Conservation (phyloP, 208 protist species). For the Acanthamoeba quina region DNA sequence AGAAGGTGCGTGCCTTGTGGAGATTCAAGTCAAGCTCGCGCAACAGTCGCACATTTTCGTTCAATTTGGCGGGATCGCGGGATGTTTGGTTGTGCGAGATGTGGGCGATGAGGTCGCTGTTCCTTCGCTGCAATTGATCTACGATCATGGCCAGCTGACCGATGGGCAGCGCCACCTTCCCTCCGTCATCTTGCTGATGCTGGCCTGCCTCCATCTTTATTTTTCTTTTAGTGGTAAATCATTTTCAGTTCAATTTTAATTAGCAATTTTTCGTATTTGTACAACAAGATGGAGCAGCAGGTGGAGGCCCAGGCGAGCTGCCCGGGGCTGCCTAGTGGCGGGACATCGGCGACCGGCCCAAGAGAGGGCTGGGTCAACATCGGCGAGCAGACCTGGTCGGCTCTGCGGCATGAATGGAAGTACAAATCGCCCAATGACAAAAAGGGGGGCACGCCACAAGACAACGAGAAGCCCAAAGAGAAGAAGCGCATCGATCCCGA, state of each 20-base stretch:
- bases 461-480: background rate
- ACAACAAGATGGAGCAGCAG: background rate
- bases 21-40: background rate
- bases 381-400: constrained; percentile 71
- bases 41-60: constrained; percentile 16
- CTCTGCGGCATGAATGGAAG: constrained; percentile 71
- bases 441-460: background rate
- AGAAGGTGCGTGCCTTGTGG: background rate
- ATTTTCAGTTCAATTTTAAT: background rate
- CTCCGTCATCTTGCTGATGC: background rate
- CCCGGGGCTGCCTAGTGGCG: background rate
- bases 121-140: constrained; percentile 37
- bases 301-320: background rate
- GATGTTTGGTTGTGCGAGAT: background rate
- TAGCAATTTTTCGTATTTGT: background rate
- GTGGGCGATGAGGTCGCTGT: background rate
- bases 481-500: constrained; percentile 49
- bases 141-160: background rate
- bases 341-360: background rate
- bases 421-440: constrained; percentile 21
- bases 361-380: constrained; percentile 68
- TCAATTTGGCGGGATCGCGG: background rate
- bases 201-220: background rate
- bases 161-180: background rate
- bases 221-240: background rate